These are phyloP conservation scores for Tieghemostelium lacteum DNA, from an alignment of 78 protist species.

Conservation along the genomic window DNA sequence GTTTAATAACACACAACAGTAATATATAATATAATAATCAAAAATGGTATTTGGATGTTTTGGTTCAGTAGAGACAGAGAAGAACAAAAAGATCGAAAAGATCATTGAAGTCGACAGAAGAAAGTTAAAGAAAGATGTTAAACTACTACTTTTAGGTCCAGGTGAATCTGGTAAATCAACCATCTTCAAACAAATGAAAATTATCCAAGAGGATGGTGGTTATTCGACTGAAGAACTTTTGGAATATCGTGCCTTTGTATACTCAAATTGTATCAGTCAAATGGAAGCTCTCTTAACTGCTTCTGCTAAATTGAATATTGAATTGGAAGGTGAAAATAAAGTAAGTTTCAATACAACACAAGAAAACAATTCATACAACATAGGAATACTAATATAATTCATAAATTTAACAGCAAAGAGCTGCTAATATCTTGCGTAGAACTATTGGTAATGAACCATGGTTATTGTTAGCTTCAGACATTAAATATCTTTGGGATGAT, in stretches of 20 bases:
- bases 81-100: conserved; percentile 60
- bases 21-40: background rate
- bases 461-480: conserved; percentile 68
- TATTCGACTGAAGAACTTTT: conserved; percentile 81
- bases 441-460: conserved; percentile 82
- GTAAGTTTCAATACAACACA: conserved; percentile 10
- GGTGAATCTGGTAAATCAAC: conserved; percentile 90
- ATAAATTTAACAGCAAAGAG: conserved; percentile 29
- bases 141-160: conserved; percentile 71
- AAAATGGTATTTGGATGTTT: conserved; percentile 71
- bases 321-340: conserved; percentile 74
- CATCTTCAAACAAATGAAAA: conserved; percentile 91
- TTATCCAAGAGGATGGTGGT: conserved; percentile 85
- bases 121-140: conserved; percentile 70
- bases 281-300: conserved; percentile 83
- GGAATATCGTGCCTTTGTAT: conserved; percentile 75
- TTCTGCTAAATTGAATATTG: conserved; percentile 66
- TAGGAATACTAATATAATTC: background rate
- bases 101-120: conserved; percentile 76
- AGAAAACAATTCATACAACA: background rate
- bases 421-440: conserved; percentile 67
- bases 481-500: conserved; percentile 78
- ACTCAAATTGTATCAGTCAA: conserved; percentile 72
- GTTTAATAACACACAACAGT: background rate
- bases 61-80: conserved; percentile 75